Conservation (phyloP, 2,329 filamentous ascomycete species). For the Colletotrichum chlorophyti region DNA sequence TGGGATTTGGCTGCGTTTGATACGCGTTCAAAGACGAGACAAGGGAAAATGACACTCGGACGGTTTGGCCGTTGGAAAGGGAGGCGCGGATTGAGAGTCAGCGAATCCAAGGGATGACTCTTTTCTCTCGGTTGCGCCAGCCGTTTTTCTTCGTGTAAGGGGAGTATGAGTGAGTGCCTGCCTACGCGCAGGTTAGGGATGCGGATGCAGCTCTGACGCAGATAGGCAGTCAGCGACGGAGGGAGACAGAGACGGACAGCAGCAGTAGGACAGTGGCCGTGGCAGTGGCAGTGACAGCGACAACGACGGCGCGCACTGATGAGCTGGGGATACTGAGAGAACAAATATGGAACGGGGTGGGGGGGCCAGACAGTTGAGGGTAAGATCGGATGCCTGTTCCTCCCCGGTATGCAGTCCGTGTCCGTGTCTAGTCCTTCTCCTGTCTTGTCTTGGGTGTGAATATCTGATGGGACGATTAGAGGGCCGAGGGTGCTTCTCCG, state of each 20-base stretch:
- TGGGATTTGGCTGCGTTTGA: too few species aligned
- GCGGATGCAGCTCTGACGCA: not conserved
- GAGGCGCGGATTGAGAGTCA: slow-evolving; percentile 11
- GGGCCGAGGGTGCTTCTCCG: slow-evolving; percentile 15
- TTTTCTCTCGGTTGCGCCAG: not conserved
- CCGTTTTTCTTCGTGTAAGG: not conserved
- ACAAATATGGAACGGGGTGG: not conserved
- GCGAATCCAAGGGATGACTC: too few species aligned
- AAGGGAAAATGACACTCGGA: slow-evolving; percentile 20
- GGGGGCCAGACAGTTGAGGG: too few species aligned
- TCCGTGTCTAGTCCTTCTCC: slow-evolving; percentile 8
- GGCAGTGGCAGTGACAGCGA: not conserved
- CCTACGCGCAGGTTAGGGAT: not conserved
- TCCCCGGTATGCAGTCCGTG: not conserved
- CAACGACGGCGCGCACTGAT: slow-evolving; percentile 22
- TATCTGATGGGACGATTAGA: slow-evolving; percentile 26
- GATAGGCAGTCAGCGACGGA: not conserved
- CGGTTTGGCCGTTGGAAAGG: not conserved
- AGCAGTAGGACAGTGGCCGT: not conserved
- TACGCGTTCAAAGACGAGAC: too few species aligned
- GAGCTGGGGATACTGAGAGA: not conserved
- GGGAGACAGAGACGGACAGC: not conserved
- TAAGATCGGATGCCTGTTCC: slow-evolving; percentile 26
- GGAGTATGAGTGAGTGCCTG: not conserved
- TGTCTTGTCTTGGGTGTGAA: not conserved